These are phyloP conservation scores for Suillus lakei DNA, from an alignment of 768 basidiomycete species.

Conservation along the genomic window DNA sequence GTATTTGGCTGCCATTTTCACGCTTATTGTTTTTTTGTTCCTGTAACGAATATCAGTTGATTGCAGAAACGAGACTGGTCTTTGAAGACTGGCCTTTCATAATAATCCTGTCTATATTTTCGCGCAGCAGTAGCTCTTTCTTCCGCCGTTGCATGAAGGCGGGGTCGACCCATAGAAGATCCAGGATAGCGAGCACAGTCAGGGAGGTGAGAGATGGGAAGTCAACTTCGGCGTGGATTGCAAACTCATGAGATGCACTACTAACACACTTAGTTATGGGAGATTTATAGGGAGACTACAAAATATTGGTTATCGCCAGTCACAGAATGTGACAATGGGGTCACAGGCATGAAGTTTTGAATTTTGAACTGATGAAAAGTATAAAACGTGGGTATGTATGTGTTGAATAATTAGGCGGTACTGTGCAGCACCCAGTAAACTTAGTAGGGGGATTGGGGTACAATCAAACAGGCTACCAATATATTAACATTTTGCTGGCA, in stretches of 20 bases:
- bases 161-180: neutral
- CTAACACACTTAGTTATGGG: neutral
- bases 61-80: too few relatives aligned
- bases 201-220: neutral
- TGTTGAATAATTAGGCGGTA: too few relatives aligned
- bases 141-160: slow-evolving; percentile 4
- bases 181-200: too few relatives aligned
- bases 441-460: too few relatives aligned
- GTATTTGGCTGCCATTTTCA: slow-evolving; percentile 7
- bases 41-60: neutral
- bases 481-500: neutral
- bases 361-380: too few relatives aligned
- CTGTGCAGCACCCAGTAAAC: too few relatives aligned
- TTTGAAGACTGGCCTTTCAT: neutral
- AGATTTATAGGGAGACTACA: slow-evolving; percentile 2
- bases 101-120: slow-evolving; percentile 10
- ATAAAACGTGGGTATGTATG: too few relatives aligned
- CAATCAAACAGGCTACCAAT: neutral
- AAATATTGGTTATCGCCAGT: neutral
- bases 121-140: slow-evolving; percentile 1
- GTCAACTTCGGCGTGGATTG: neutral
- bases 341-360: too few relatives aligned
- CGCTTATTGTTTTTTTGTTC: slow-evolving; percentile 4
- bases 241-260: neutral
- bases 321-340: neutral